Evolutionary conservation across 1,139 yeast genomes (phyloP).

Genomic region (Taphrina sp.): DNA sequence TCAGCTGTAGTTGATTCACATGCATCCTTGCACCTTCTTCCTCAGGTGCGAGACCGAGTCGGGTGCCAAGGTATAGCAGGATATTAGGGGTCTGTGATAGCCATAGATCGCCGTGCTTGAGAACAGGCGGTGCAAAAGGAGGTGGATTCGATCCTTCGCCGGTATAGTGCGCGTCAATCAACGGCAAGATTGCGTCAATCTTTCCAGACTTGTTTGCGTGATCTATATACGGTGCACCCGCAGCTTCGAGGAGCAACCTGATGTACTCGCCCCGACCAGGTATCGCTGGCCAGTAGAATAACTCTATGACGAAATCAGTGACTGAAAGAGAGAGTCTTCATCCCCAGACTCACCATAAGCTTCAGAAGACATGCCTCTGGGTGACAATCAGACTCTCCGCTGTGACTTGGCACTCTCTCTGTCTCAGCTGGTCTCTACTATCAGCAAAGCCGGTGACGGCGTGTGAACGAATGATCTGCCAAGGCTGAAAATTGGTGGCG

Average conservation of each 20-base stretch:
- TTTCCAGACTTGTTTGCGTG: not conserved
- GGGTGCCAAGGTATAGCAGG: constrained; percentile 18
- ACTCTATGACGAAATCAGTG: not conserved
- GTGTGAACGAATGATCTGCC: too few relatives aligned
- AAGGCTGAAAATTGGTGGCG: too few relatives aligned
- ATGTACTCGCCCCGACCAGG: constrained; percentile 31
- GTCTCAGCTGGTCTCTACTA: too few relatives aligned
- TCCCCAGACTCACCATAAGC: too few relatives aligned
- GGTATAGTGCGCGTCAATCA: constrained; percentile 7
- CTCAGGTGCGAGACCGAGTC: constrained; percentile 18
- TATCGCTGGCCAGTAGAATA: constrained; percentile 30
- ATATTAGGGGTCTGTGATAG: constrained; percentile 22
- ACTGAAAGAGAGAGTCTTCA: not conserved
- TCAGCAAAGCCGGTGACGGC: too few relatives aligned
- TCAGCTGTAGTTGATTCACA: constrained; percentile 12
- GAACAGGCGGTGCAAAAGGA: constrained; percentile 23
- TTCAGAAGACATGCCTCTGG: too few relatives aligned
- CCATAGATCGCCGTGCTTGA: constrained; percentile 13
- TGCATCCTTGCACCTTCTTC: constrained; percentile 14
- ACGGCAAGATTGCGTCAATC: constrained; percentile 1
- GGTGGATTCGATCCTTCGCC: constrained; percentile 4
- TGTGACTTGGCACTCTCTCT: too few relatives aligned
- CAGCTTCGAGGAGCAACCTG: constrained; percentile 21
- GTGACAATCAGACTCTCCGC: too few relatives aligned
- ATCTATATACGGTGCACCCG: constrained; percentile 10